Evolutionary conservation across 257 asterid genomes (phyloP), one percentile per base, ranked within the genome.

Genomic region (Prunella vulgaris): DNA sequence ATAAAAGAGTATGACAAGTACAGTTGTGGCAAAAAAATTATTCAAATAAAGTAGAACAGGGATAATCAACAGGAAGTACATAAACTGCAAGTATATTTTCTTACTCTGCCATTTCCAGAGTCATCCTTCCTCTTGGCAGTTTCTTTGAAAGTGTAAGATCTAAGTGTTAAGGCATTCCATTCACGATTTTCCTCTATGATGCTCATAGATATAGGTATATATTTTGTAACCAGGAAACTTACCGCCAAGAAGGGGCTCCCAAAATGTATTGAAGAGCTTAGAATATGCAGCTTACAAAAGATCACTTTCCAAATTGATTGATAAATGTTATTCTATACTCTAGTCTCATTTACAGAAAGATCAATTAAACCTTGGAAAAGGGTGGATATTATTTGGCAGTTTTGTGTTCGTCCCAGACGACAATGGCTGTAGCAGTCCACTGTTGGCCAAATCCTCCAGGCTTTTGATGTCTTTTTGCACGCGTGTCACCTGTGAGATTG

Each of bases 381-480:
- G 64, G 33, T 42, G 68, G 67, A 68, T 42, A 67, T 67, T 70
- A 20, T 74, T 78, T 22, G 76, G 61, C 48, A 57, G 48, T 28
- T 32, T 38, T 5, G 77, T 5, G 75, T 60, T 81, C 4, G 67
- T 30, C 48, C 52, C 69, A 17, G 83, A 62, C 57, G 78, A 72
- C 62, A 76, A 44, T 32, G 83, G 81, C 76, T 76, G 86, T 33
- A 82, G 74, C 76, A 82, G 64, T 49, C 86, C 86, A 61, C 67
- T 63, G 15, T 73, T 79, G 2, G 86, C 77, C 64, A 82, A 76
- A 38, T 76, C 84, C 72, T 82, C 80, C 80, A 79, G 73, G 72
- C 37, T 76, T 44, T 76, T 82, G 52, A 82, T 79, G 10, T 82
- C 86, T 28, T 82, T 84, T 32, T 76, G 76, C 18, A 79, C 33